Evolutionary conservation across 306 rosid species (phyloP), one percentile per base, ranked within the genome.

Genomic region (Dalbergia cultrata): DNA sequence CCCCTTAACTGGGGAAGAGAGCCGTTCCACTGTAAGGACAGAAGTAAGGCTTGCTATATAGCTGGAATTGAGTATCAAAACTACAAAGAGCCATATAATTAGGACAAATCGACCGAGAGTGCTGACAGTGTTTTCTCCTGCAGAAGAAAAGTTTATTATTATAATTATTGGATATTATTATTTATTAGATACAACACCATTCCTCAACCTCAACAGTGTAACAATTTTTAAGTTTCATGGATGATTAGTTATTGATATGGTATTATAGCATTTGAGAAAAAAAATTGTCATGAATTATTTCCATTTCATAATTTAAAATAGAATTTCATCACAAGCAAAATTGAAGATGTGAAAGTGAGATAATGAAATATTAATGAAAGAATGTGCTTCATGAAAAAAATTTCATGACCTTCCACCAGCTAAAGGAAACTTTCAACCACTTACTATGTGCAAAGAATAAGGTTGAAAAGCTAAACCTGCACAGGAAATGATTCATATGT

Each of bases 11-110:
- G 93, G 70, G 64, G 92, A 93, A 61, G 97, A 82, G 11, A 93
- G 94, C 39, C 86, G 83, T 83, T 93, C 92, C 53, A 90, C 97
- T 9, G 97, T 93, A 26, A 93, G 92, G 78, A 93, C 91, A 21
- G 97, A 93, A 53, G 97, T 93, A 75, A 93, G 58, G 74, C 92
- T 93, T 60, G 97, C 97, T 33, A 87, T 91, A 78, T 93, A 93
- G 90, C 92, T 93, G 0, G 97, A 93, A 79, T 81, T 91, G 49
- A 93, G 86, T 83, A 93, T 91, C 45, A 93, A 90, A 58, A 93
- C 92, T 35, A 91, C 95, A 77, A 91, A 93, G 4, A 93, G 73
- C 97, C 97, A 93, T 85, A 93, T 86, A 26, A 93, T 80, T 54
- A 93, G 80, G 21, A 93, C 94, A 4, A 91, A 9, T 33, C 97